Conservation (phyloP, 2,329 filamentous ascomycete genomes). For the Beauveria brongniartii region DNA sequence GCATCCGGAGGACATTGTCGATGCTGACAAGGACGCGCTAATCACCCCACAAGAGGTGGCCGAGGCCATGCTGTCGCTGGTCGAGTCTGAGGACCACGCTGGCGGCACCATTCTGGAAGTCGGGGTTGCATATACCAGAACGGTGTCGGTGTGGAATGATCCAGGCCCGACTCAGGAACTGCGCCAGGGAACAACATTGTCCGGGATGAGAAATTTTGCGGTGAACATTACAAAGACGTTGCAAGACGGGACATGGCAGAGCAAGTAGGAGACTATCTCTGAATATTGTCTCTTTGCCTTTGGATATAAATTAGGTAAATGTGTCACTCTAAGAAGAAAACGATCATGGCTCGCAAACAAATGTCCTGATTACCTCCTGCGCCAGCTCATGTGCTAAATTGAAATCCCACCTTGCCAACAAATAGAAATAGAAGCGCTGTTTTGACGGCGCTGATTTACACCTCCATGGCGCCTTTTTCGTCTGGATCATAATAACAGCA, state of each 20-base stretch:
- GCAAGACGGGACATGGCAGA: neutral
- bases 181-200: conserved; percentile 19
- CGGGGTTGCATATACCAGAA: conserved; percentile 22
- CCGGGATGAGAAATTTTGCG: conserved; percentile 16
- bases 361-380: neutral
- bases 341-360: neutral
- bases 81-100: conserved; percentile 24
- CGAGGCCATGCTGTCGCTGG: conserved; percentile 32
- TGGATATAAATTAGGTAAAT: too few species aligned
- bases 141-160: conserved; percentile 29
- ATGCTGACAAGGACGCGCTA: conserved; percentile 29
- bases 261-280: neutral
- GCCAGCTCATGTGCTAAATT: neutral
- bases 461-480: neutral
- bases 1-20: conserved; percentile 29
- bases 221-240: neutral
- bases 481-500: conserved; percentile 11
- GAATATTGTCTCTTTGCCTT: too few species aligned
- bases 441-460: neutral
- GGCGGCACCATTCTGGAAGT: conserved; percentile 37
- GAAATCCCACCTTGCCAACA: neutral
- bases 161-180: conserved; percentile 27
- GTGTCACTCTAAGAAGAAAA: neutral
- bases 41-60: conserved; percentile 35
- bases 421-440: neutral